Evolutionary conservation across 83 land plant species (phyloP).

Genomic region (Picea abies): DNA sequence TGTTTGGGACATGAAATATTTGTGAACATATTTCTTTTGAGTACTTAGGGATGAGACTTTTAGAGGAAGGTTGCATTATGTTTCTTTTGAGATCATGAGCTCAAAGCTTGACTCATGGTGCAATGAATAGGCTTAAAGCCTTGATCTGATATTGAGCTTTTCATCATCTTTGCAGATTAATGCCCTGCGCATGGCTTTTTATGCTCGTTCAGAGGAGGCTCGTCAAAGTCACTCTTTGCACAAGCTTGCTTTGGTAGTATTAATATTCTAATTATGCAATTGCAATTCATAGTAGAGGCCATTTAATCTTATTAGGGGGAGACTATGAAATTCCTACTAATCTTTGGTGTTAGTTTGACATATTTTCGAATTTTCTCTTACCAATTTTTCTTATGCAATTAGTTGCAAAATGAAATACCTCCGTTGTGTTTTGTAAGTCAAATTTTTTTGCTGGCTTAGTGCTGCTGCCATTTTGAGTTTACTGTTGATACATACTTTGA

Average conservation of each 20-base stretch:
- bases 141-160: not conserved
- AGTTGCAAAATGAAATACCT: no score
- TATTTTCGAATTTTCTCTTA: not conserved
- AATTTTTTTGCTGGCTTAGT: slow-evolving; percentile 1
- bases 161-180: slow-evolving; percentile 59
- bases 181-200: slow-evolving; percentile 84
- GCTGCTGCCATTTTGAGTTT: not conserved
- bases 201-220: slow-evolving; percentile 85
- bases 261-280: not conserved
- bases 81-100: not conserved
- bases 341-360: not conserved
- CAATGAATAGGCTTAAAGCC: no score
- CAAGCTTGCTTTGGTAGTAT: slow-evolving; percentile 88
- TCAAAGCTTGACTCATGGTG: no score
- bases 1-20: not conserved
- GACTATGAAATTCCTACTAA: not conserved
- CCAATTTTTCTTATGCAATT: no score
- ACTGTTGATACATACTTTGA: not conserved
- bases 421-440: no score
- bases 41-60: not conserved
- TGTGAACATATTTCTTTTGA: not conserved
- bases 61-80: not conserved
- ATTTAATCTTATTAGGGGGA: not conserved
- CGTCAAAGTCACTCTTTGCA: slow-evolving; percentile 80
- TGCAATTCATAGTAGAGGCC: not conserved